Conservation (phyloP, 192 early-diverging fungal genomes). For the Spizellomyces sp. region DNA sequence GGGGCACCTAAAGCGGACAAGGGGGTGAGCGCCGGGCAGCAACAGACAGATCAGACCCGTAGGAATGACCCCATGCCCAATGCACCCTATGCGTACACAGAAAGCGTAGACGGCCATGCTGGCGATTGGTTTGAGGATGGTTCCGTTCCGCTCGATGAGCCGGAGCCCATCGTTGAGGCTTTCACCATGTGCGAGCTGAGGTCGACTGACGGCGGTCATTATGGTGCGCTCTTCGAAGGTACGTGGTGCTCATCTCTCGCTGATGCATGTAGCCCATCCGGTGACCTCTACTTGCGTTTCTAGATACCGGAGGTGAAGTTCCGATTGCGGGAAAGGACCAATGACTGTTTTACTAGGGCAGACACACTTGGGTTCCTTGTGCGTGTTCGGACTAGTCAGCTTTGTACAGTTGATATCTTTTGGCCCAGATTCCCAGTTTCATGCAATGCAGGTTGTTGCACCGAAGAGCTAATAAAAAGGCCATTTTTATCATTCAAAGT, state of each 20-base stretch:
- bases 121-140: constrained; percentile 20
- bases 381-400: too few species aligned
- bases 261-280: not conserved
- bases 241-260: not conserved
- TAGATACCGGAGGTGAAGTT: constrained; percentile 3
- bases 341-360: not conserved
- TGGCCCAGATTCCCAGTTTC: not conserved
- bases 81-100: too few species aligned
- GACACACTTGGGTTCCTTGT: not conserved
- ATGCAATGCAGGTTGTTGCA: not conserved
- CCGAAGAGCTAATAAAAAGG: not conserved
- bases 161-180: constrained; percentile 15
- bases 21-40: not conserved
- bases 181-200: not conserved
- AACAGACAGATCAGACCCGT: not conserved
- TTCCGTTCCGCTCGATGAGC: constrained; percentile 2
- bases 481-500: too few species aligned
- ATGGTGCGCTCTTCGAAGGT: constrained; percentile 20
- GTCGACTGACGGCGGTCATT: constrained; percentile 11
- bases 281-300: not conserved
- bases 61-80: not conserved
- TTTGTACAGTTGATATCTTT: not conserved
- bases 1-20: not conserved
- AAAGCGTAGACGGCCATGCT: not conserved
- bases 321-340: not conserved